Percentiles rank a stretch among this genome's conserved stretches.
Conservation (phyloP, 2,329 filamentous ascomycete species). For the Cytospora schulzeri region DNA sequence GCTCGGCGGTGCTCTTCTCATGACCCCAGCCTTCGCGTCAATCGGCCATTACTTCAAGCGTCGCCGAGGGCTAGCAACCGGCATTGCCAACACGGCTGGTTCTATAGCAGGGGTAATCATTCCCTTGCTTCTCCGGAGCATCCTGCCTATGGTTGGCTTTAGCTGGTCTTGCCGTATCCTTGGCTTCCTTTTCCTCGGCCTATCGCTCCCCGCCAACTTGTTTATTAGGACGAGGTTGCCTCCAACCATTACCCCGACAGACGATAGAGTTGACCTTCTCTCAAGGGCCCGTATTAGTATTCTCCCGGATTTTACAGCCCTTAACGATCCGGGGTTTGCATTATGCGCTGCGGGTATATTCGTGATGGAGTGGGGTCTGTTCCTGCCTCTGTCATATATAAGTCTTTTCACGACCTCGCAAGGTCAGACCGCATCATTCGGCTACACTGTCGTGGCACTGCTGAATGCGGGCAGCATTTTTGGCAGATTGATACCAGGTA, state of each 20-base stretch:
- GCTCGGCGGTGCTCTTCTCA: conserved; percentile 72
- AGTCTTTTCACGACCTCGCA: conserved; percentile 68
- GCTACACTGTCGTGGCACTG: conserved; percentile 77
- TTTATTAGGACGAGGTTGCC: conserved; percentile 57
- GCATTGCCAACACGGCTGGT: conserved; percentile 72
- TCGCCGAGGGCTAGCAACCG: conserved; percentile 75
- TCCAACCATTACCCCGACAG: conserved; percentile 37
- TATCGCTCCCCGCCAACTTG: conserved; percentile 49
- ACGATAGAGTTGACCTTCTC: too few relatives aligned
- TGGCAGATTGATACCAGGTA: conserved; percentile 75
- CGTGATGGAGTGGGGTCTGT: conserved; percentile 70
- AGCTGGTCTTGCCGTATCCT: conserved; percentile 51
- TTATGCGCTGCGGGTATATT: conserved; percentile 65
- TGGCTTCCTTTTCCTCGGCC: conserved; percentile 50
- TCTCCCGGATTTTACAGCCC: conserved; percentile 62
- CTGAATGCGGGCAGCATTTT: conserved; percentile 78
- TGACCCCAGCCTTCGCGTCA: conserved; percentile 74
- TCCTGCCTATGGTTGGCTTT: conserved; percentile 50
- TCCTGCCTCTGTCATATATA: conserved; percentile 75
- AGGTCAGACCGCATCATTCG: conserved; percentile 58
- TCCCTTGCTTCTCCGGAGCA: conserved; percentile 47
- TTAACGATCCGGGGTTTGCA: conserved; percentile 61
- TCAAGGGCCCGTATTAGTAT: conserved; percentile 29
- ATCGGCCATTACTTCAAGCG: conserved; percentile 77
- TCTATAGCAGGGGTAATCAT: conserved; percentile 69